A percentile compares a stretch with the other conserved stretches of the same genome.
phyloP scores from a whole-genome alignment of 148 eudicot genomes.

The Camellia japonica region DNA sequence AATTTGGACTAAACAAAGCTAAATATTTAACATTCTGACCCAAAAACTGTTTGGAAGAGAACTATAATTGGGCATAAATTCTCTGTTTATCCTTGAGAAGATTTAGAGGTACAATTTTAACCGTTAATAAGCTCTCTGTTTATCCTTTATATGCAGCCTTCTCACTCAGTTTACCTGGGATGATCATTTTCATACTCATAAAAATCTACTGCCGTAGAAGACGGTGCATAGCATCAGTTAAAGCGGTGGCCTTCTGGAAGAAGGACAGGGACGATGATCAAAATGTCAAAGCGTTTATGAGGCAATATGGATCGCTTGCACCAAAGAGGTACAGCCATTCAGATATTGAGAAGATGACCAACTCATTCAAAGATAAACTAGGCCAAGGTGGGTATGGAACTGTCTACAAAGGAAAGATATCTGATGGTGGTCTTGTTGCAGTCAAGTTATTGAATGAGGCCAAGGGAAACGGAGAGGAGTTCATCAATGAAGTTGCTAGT shows the following conservation, averaged over 20 bases:
- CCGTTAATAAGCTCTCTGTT: background rate
- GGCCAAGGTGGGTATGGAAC: constrained; percentile 16
- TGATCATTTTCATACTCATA: background rate
- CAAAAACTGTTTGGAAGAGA: background rate
- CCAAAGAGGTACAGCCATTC: background rate
- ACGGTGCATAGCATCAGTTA: background rate
- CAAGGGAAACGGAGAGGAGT: constrained; percentile 25
- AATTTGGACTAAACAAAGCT: background rate
- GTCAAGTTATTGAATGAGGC: constrained; percentile 25
- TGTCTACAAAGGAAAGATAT: constrained; percentile 28
- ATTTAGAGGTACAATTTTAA: background rate
- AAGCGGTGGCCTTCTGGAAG: background rate
- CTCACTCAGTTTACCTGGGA: background rate
- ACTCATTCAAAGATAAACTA: constrained; percentile 14
- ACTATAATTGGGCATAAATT: background rate
- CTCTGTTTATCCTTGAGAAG: background rate
- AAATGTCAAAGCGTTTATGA: background rate
- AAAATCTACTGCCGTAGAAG: background rate
- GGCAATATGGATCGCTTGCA: too few relatives aligned
- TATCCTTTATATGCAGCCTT: background rate
- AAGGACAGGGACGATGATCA: background rate
- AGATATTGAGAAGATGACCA: constrained; percentile 15
- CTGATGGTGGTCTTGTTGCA: constrained; percentile 24
- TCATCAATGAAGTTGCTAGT: constrained; percentile 26
- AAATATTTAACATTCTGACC: too few relatives aligned